phyloP scores from a whole-genome alignment of 257 asterid species.

The Nicotiana tomentosiformis region DNA sequence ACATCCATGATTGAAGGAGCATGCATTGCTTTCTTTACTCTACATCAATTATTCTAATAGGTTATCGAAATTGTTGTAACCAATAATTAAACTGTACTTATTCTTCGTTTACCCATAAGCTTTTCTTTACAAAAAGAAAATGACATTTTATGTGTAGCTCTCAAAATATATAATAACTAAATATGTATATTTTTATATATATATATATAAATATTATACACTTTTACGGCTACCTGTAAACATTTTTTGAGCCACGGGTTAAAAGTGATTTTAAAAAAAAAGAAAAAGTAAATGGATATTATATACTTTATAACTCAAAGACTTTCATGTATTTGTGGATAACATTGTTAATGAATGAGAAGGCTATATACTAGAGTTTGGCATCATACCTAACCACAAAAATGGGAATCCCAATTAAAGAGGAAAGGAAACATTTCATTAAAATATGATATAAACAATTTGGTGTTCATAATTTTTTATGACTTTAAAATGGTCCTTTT shows the following conservation, averaged over 20 bases:
- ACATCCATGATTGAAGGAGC: neutral
- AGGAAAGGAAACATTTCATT: neutral
- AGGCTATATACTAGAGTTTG: neutral
- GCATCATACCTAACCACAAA: neutral
- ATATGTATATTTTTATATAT: too few species aligned
- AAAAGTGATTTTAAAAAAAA: too few species aligned
- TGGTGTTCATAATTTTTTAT: too few species aligned
- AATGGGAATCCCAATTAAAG: neutral
- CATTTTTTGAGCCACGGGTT: rapidly evolving
- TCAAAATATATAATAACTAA: too few species aligned
- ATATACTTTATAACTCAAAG: neutral
- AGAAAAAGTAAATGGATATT: neutral
- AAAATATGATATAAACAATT: neutral
- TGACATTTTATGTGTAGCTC: too few species aligned
- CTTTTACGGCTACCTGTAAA: too few species aligned
- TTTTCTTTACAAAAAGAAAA: neutral
- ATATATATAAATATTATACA: too few species aligned
- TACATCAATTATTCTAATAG: neutral
- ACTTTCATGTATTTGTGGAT: neutral
- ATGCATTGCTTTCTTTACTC: neutral
- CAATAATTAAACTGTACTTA: neutral
- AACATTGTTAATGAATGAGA: neutral
- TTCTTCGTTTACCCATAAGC: neutral
- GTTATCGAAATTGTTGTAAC: neutral
- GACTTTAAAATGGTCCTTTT: neutral